Percentiles rank a stretch among this genome's conserved stretches.
These are phyloP conservation scores for Vigna radiata DNA, from an alignment of 306 rosid genomes.

Conservation along the genomic window DNA sequence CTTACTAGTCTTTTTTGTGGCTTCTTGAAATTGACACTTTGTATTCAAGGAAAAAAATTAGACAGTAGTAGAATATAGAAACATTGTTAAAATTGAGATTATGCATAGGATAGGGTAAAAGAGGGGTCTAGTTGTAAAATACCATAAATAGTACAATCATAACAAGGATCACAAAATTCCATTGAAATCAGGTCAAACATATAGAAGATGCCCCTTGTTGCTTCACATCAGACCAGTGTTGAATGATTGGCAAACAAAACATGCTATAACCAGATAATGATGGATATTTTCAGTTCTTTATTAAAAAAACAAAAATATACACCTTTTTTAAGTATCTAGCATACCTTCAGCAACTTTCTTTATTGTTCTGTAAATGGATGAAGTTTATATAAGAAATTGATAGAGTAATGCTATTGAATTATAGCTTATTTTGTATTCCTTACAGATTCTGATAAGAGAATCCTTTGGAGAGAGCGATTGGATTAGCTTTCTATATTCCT, in stretches of 20 bases:
- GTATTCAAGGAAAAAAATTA: neutral
- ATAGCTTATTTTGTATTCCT: too few species aligned
- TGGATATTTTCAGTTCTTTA: neutral
- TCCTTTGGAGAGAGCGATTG: too few species aligned
- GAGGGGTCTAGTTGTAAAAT: too few species aligned
- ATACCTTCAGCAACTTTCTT: neutral
- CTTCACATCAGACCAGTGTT: neutral
- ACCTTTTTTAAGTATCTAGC: neutral
- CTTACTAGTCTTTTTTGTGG: slow-evolving; percentile 4
- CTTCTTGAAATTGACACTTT: slow-evolving; percentile 26
- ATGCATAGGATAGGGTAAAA: too few species aligned
- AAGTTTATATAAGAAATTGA: neutral
- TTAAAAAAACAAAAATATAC: too few species aligned
- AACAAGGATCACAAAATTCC: neutral
- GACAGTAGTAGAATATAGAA: neutral
- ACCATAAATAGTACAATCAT: neutral
- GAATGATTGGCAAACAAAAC: neutral
- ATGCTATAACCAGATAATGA: neutral
- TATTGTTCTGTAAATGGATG: neutral
- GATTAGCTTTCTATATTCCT: too few species aligned
- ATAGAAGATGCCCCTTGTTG: neutral
- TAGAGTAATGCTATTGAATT: neutral
- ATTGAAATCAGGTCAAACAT: neutral
- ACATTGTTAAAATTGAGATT: neutral
- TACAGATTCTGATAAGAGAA: too few species aligned